Conservation (phyloP, 805 yeast genomes). For the Candida koratica region DNA sequence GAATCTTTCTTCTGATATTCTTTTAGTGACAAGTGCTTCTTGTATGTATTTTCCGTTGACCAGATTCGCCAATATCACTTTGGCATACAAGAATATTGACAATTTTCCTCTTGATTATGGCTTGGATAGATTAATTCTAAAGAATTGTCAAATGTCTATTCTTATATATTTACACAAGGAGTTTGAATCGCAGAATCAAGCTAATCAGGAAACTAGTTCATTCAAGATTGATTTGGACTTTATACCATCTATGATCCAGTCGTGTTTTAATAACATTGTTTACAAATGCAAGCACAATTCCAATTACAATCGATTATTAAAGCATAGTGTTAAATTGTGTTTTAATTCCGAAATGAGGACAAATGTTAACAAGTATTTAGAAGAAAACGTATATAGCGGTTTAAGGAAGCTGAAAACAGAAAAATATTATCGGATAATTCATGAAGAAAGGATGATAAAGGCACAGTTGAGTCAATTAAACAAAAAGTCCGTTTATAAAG, state of each 20-base stretch:
- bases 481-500: not conserved
- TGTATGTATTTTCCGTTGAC: conserved; percentile 11
- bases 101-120: conserved; percentile 12
- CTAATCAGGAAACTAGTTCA: not conserved
- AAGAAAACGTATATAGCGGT: conserved; percentile 4
- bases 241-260: conserved; percentile 7
- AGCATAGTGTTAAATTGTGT: conserved; percentile 8
- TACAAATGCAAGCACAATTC: conserved; percentile 5
- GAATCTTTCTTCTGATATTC: conserved; percentile 13
- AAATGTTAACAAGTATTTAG: conserved; percentile 7
- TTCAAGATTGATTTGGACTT: conserved; percentile 1
- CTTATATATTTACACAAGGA: not conserved
- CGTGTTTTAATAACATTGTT: conserved; percentile 1
- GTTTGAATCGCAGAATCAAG: not conserved
- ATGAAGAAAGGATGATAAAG: conserved; percentile 6
- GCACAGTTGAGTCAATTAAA: conserved; percentile 2
- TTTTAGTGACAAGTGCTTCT: conserved; percentile 17
- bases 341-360: conserved; percentile 6
- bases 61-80: conserved; percentile 4
- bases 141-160: conserved; percentile 3
- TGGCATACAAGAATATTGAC: conserved; percentile 8
- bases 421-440: not conserved
- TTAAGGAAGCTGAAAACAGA: not conserved
- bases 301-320: conserved; percentile 6
- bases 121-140: conserved; percentile 2